Base-by-base conservation (phyloP, 768 basidiomycete genomes). In the Lyophyllum atratum region DNA sequence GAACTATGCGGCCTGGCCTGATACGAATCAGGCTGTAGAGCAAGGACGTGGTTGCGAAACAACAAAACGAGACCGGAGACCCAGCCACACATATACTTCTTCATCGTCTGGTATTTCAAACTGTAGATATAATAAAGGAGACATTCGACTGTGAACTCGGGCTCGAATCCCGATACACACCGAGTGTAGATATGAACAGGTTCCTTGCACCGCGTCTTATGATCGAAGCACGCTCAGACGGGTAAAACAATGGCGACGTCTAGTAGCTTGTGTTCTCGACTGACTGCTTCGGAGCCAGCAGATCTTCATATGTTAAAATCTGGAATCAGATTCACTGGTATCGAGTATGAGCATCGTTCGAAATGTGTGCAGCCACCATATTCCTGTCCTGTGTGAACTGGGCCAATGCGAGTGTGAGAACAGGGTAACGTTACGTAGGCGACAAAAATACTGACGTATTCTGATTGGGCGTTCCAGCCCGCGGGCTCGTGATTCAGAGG, bases 381-480 rank as follows among this genome's bases (percentile, higher is more conserved):
- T 66, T 66, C 59, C 72, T 69, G 54, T 74, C 76, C 49, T 75
- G 73, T 19, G 72, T 62, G 49, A 72, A 70, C 60, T 73, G 65
- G 62, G 68, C 34, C n/a, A n/a, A 19, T 61, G 33, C 49, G 25
- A 24, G 34, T 33, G 49, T 45, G 49, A 50, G 33, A 4, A 33
- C 26, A 14, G 52, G 47, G 51, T 25, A 24, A 42, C 12, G 26
- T 14, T 24, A 52, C 31, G 8, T 43, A 54, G 51, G 34, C 44
- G 33, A 33, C 2, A 19, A 46, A 50, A 31, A 39, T 4, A 74
- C 87, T 75, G 71, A 92, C 90, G 69, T 83, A 90, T 45, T 90
- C 85, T 67, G 81, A 75, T 37, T 79, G 66, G n/a, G 80, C 74
- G 49, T 75, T 74, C 86, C 86, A 88, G 48, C 75, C 74, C 57